A percentile compares a stretch with the other conserved stretches of the same genome.
phyloP scores from a whole-genome alignment of 805 yeast species.

The Brettanomyces custersianus region DNA sequence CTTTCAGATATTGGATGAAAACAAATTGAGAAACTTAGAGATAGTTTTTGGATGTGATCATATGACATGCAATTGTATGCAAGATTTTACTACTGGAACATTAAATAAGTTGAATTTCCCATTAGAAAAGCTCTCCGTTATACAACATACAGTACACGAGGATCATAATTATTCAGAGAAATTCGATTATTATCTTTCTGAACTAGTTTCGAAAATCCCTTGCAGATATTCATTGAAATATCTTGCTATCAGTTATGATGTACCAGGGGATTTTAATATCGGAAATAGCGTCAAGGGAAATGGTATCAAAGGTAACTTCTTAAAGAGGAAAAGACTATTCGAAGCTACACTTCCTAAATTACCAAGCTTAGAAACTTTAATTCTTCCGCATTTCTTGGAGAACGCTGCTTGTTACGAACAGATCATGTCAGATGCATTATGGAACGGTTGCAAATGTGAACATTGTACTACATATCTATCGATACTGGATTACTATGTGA shows the following conservation, averaged over 20 bases:
- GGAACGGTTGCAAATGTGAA: constrained; percentile 70
- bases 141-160: constrained; percentile 24
- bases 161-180: constrained; percentile 41
- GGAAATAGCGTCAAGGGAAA: constrained; percentile 26
- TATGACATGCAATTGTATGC: constrained; percentile 35
- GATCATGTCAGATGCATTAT: constrained; percentile 55
- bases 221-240: constrained; percentile 25
- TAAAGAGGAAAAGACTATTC: constrained; percentile 47
- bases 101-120: constrained; percentile 17
- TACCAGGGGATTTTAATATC: constrained; percentile 49
- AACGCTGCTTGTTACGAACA: constrained; percentile 62
- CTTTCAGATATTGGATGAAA: constrained; percentile 23
- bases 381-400: constrained; percentile 53
- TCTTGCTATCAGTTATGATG: constrained; percentile 47
- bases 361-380: constrained; percentile 31
- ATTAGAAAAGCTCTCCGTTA: constrained; percentile 29
- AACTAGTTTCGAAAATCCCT: constrained; percentile 31
- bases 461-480: constrained; percentile 42
- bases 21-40: constrained; percentile 33
- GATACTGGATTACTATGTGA: constrained; percentile 48
- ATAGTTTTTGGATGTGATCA: constrained; percentile 47
- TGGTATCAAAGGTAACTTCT: constrained; percentile 67
- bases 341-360: constrained; percentile 39
- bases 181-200: constrained; percentile 43
- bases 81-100: constrained; percentile 27